Percentiles rank a stretch among this genome's conserved stretches.
Conservation (phyloP, 2,329 filamentous ascomycete species). For the Fusarium sp. region DNA sequence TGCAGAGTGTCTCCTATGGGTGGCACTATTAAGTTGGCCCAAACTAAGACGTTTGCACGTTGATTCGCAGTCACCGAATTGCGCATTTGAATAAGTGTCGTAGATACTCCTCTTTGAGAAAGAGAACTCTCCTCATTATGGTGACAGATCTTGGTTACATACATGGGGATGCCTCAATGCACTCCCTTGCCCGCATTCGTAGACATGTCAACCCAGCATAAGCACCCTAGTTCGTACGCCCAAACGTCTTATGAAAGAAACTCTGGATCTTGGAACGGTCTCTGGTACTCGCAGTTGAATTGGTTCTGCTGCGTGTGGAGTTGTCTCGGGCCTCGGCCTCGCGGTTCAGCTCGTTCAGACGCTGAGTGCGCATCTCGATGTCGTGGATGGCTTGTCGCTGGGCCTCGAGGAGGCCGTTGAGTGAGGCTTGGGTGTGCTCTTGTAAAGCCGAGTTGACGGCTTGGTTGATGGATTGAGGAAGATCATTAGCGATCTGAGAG, state of each 20-base stretch:
- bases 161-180: neutral
- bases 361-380: constrained; percentile 12
- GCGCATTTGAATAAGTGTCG: fast-evolving
- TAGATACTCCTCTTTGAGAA: neutral
- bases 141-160: neutral
- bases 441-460: constrained; percentile 42
- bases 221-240: neutral
- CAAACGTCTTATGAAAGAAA: constrained; percentile 20
- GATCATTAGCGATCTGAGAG: constrained; percentile 40
- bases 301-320: neutral
- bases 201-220: neutral
- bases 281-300: neutral
- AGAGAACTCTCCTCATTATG: neutral
- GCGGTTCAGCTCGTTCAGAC: neutral
- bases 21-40: neutral
- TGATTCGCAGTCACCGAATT: neutral
- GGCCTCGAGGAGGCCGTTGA: constrained; percentile 34
- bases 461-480: constrained; percentile 43
- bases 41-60: neutral
- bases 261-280: constrained; percentile 1
- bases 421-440: constrained; percentile 34
- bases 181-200: neutral
- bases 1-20: neutral
- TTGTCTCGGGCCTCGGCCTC: constrained; percentile 2
- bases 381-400: constrained; percentile 39